A percentile compares a stretch with the other conserved stretches of the same genome.
phyloP scores from a whole-genome alignment of 352 stramenopile species.

The Thalassiosira hispida region DNA sequence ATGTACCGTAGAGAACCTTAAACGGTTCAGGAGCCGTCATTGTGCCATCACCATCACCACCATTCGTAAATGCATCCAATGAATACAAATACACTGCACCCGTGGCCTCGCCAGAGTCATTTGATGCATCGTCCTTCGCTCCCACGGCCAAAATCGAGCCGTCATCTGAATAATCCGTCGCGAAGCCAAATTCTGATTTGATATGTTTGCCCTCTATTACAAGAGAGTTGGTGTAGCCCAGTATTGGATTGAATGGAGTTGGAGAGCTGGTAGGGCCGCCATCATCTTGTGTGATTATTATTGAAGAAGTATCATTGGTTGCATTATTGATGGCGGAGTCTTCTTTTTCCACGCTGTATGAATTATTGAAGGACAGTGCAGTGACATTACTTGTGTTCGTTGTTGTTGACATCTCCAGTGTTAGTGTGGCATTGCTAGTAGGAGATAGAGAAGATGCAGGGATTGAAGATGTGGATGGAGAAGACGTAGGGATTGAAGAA shows the following conservation, averaged over 20 bases:
- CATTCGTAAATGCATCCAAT: background rate
- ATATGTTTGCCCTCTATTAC: conserved; percentile 19
- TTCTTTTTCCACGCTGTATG: too few relatives aligned
- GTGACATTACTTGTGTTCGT: too few relatives aligned
- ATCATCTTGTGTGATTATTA: background rate
- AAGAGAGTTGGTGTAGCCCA: background rate
- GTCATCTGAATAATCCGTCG: conserved; percentile 55
- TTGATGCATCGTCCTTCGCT: conserved; percentile 30
- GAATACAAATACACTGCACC: conserved; percentile 46
- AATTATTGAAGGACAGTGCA: too few relatives aligned
- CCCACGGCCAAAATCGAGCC: conserved; percentile 50
- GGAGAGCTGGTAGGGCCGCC: background rate
- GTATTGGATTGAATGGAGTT: background rate
- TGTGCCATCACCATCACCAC: background rate
- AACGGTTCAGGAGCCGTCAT: background rate
- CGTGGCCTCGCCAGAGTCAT: conserved; percentile 6
- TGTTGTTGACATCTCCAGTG: too few relatives aligned
- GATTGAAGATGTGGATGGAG: too few relatives aligned
- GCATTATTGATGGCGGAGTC: background rate
- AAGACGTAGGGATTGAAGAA: background rate
- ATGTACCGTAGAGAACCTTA: conserved; percentile 25
- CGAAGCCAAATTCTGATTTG: conserved; percentile 51
- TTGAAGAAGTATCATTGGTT: background rate
- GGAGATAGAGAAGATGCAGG: background rate
- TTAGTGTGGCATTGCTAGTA: background rate